Evolutionary conservation across 2,329 filamentous ascomycete species (phyloP).

Genomic region (Apiospora arundinis): DNA sequence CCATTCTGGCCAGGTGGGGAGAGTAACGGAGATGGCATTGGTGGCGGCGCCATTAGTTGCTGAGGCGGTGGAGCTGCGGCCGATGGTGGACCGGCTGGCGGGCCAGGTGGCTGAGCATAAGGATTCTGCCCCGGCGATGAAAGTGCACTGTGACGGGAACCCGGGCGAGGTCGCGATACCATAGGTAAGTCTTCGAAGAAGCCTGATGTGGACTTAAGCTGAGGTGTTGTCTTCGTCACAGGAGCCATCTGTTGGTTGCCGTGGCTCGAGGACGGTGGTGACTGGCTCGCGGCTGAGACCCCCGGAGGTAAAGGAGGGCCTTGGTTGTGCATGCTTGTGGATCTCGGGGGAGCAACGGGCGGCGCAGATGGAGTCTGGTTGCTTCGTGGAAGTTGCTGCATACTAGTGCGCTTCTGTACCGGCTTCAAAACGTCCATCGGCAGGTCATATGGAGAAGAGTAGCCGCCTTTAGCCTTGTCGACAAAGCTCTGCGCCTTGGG

Average conservation of each 20-base stretch:
- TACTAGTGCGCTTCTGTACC: constrained; percentile 66
- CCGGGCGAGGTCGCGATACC: constrained; percentile 64
- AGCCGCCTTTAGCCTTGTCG: constrained; percentile 89
- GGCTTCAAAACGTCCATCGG: constrained; percentile 85
- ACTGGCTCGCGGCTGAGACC: constrained; percentile 35
- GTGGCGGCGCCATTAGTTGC: constrained; percentile 32
- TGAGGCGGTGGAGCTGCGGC: constrained; percentile 25
- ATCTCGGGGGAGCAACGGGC: constrained; percentile 55
- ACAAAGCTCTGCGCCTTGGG: constrained; percentile 81
- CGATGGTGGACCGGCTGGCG: constrained; percentile 35
- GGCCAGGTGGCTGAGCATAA: constrained; percentile 40
- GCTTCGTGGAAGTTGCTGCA: constrained; percentile 58
- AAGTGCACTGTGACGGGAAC: constrained; percentile 53
- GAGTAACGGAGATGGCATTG: constrained; percentile 31
- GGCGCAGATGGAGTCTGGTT: constrained; percentile 48
- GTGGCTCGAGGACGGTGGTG: constrained; percentile 47
- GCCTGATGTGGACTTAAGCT: constrained; percentile 52
- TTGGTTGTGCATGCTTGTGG: constrained; percentile 61
- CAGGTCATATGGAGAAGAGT: constrained; percentile 92
- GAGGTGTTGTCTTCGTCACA: constrained; percentile 42
- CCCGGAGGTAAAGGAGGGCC: constrained; percentile 30
- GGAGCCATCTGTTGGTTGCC: constrained; percentile 41
- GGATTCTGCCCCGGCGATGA: constrained; percentile 31
- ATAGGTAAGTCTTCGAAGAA: constrained; percentile 84
- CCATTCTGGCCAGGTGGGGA: constrained; percentile 27